These are phyloP conservation scores for Pleurozium schreberi DNA, from an alignment of 225 moss, liverwort and hornwort species.

Conservation along the genomic window DNA sequence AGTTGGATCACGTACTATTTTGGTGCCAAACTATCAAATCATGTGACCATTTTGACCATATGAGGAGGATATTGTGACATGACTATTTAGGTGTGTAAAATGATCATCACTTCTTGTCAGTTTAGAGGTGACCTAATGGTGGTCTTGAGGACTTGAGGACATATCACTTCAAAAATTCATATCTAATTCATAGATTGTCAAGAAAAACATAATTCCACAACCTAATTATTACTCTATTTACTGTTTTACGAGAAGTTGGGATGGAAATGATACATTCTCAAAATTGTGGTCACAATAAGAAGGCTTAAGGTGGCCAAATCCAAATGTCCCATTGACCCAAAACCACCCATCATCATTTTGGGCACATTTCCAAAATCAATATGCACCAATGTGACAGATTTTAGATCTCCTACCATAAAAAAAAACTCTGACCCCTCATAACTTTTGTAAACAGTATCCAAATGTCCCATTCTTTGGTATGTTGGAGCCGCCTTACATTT, in stretches of 20 bases:
- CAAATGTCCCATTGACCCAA: not conserved
- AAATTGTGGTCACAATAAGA: not conserved
- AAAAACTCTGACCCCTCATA: not conserved
- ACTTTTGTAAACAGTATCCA: not conserved
- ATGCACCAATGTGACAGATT: not conserved
- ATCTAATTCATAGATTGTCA: not conserved
- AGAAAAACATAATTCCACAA: accelerated
- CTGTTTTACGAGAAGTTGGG: accelerated
- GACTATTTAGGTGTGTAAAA: too few relatives aligned
- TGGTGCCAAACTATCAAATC: not conserved
- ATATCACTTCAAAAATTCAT: not conserved
- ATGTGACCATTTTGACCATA: not conserved
- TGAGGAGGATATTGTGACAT: not conserved
- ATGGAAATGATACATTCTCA: not conserved
- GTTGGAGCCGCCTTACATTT: not conserved
- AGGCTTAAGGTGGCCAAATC: not conserved
- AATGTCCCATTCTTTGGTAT: accelerated
- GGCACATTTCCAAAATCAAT: not conserved
- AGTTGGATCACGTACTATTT: accelerated
- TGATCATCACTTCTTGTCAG: not conserved
- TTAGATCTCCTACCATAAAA: too few relatives aligned
- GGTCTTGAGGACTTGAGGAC: accelerated
- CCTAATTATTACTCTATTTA: not conserved
- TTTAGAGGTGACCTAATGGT: not conserved
- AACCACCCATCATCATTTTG: not conserved